Percentiles rank a stretch among this genome's conserved stretches.
Evolutionary conservation across 2,329 filamentous ascomycete genomes (phyloP).

Genomic region (Alternaria incomplexa): DNA sequence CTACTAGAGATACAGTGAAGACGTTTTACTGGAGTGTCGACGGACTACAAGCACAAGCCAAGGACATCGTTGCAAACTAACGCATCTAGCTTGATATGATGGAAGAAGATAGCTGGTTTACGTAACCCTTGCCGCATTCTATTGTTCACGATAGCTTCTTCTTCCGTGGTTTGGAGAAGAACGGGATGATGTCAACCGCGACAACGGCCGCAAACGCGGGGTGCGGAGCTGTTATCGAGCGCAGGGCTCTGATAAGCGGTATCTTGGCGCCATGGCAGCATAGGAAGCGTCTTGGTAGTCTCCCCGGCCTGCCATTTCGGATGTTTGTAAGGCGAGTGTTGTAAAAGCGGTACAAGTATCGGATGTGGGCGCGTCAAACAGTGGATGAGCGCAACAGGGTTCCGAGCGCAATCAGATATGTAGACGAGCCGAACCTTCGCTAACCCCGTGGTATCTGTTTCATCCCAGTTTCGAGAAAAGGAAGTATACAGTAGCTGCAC

Average conservation of each 20-base stretch:
- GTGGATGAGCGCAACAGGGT: not conserved
- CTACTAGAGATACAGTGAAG: not conserved
- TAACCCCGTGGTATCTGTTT: not conserved
- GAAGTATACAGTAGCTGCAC: not conserved
- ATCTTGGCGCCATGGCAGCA: slow-evolving; percentile 19
- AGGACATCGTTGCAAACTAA: not conserved
- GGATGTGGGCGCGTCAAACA: not conserved
- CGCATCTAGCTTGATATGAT: not conserved
- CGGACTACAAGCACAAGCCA: not conserved
- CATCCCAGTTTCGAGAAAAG: not conserved
- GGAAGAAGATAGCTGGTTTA: not conserved
- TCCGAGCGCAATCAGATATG: not conserved
- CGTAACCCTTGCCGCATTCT: not conserved
- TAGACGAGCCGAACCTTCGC: not conserved
- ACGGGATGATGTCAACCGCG: slow-evolving; percentile 3
- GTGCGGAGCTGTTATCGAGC: slow-evolving; percentile 5
- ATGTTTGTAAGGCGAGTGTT: not conserved
- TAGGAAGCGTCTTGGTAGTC: slow-evolving; percentile 2
- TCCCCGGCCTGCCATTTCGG: not conserved
- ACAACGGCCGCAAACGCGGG: slow-evolving; percentile 7
- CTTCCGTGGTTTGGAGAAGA: not conserved
- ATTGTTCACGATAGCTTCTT: not conserved
- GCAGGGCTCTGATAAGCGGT: slow-evolving; percentile 7
- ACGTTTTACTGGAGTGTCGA: slow-evolving; percentile 2
- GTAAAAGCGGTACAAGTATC: not conserved